Percentiles rank a stretch among this genome's conserved stretches.
These are phyloP conservation scores for Myriosclerotinia duriaeana DNA, from an alignment of 2,329 filamentous ascomycete species.

Conservation along the genomic window DNA sequence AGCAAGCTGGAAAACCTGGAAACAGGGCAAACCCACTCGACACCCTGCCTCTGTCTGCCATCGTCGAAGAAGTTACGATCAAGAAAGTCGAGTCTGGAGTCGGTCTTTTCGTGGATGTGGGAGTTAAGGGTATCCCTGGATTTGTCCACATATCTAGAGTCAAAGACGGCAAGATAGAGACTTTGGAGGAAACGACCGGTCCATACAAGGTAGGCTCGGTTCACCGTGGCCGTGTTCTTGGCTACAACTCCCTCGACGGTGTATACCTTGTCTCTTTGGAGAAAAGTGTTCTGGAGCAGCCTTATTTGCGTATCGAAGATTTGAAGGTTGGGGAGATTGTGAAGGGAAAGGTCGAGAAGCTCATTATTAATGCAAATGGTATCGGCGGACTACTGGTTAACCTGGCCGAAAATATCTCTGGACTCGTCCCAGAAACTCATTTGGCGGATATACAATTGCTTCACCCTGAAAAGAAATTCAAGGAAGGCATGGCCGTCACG, in stretches of 20 bases:
- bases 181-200: conserved; percentile 72
- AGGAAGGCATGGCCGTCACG: conserved; percentile 80
- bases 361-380: conserved; percentile 76
- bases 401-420: conserved; percentile 81
- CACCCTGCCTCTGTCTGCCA: conserved; percentile 67
- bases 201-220: conserved; percentile 74
- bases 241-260: conserved; percentile 85
- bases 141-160: conserved; percentile 95
- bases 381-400: conserved; percentile 79
- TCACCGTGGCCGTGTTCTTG: conserved; percentile 79
- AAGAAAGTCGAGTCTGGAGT: conserved; percentile 75
- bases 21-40: conserved; percentile 53
- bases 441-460: conserved; percentile 84
- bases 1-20: conserved; percentile 47
- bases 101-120: conserved; percentile 77
- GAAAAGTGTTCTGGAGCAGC: conserved; percentile 76
- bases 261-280: conserved; percentile 84
- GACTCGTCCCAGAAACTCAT: conserved; percentile 85
- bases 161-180: conserved; percentile 85
- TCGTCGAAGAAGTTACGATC: conserved; percentile 75
- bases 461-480: conserved; percentile 95
- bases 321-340: conserved; percentile 78
- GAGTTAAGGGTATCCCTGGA: conserved; percentile 65
- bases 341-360: conserved; percentile 79
- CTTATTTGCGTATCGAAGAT: conserved; percentile 89